Conservation (phyloP, 768 basidiomycete genomes). For the Coprinopsis sp. region DNA sequence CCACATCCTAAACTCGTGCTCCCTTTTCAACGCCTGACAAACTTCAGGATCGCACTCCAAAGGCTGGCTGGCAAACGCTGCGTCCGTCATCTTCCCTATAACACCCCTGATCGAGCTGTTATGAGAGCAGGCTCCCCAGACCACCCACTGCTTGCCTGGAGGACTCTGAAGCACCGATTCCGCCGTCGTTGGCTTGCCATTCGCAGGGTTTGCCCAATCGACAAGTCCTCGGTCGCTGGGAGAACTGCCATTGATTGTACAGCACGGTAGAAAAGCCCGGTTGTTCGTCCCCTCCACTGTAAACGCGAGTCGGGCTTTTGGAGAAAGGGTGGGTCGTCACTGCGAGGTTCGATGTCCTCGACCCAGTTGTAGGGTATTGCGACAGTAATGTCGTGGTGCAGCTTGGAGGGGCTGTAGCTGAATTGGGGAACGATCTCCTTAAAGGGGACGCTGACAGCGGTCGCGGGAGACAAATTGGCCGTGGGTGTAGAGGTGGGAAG, state of each 20-base stretch:
- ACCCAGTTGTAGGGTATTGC: constrained; percentile 45
- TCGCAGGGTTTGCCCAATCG: constrained; percentile 23
- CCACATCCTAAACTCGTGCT: constrained; percentile 46
- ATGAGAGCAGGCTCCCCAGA: background rate
- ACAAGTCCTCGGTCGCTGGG: constrained; percentile 44
- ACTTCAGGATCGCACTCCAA: constrained; percentile 35
- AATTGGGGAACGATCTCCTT: constrained; percentile 45
- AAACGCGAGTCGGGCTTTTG: constrained; percentile 56
- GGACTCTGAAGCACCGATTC: background rate
- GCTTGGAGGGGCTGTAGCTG: constrained; percentile 42
- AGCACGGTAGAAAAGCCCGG: constrained; percentile 48
- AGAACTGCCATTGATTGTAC: constrained; percentile 6
- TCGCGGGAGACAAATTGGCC: constrained; percentile 50
- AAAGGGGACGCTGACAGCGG: constrained; percentile 40
- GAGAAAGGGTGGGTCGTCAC: constrained; percentile 59
- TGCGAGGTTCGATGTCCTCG: constrained; percentile 32
- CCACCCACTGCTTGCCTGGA: background rate
- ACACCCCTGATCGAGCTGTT: background rate
- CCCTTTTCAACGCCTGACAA: constrained; percentile 38
- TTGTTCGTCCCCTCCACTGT: constrained; percentile 74
- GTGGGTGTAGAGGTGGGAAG: constrained; percentile 34
- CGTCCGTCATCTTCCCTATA: background rate
- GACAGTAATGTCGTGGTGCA: constrained; percentile 54
- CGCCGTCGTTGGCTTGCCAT: background rate
- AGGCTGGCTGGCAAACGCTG: constrained; percentile 44